phyloP scores from a whole-genome alignment of 139 green algal genomes.

The Chlorella sp. region DNA sequence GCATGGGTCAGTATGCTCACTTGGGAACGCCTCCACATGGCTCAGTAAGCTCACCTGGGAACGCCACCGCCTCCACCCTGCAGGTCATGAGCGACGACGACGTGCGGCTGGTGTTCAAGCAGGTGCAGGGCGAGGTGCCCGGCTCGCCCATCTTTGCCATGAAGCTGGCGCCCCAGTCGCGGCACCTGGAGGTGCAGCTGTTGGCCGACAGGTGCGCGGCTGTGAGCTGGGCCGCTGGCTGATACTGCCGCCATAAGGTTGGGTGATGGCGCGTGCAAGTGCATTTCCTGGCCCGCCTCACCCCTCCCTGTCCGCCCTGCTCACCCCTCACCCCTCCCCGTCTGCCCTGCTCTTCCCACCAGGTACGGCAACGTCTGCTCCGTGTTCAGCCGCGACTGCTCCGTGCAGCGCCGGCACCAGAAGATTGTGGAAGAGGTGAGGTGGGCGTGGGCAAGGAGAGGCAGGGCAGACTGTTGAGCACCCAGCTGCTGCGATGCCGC shows the following conservation, averaged over 20 bases:
- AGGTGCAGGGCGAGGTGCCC: slow-evolving; percentile 94
- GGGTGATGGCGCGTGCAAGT: neutral
- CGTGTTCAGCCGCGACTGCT: slow-evolving; percentile 93
- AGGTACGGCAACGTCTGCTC: slow-evolving; percentile 86
- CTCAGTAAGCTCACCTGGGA: neutral
- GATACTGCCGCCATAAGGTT: too few species aligned
- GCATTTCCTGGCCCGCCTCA: too few species aligned
- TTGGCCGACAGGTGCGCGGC: slow-evolving; percentile 74
- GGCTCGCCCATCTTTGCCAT: slow-evolving; percentile 97
- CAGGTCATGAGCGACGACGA: slow-evolving; percentile 59
- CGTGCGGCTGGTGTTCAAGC: slow-evolving; percentile 51
- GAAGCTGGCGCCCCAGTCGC: slow-evolving; percentile 87
- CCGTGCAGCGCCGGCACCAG: slow-evolving; percentile 95
- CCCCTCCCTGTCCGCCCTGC: too few species aligned
- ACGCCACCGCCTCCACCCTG: neutral
- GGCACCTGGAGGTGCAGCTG: slow-evolving; percentile 98
- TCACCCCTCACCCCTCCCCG: neutral
- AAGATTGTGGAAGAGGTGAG: slow-evolving; percentile 96
- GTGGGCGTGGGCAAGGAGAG: too few species aligned
- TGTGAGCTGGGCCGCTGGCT: neutral
- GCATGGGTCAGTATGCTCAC: neutral
- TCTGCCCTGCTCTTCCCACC: neutral
- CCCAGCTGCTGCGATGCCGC: too few species aligned
- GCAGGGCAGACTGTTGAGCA: too few species aligned
- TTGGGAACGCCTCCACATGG: neutral